These are phyloP conservation scores for Aspergillus saccharolyticus DNA, from an alignment of 495 filamentous ascomycete genomes.

Conservation along the genomic window DNA sequence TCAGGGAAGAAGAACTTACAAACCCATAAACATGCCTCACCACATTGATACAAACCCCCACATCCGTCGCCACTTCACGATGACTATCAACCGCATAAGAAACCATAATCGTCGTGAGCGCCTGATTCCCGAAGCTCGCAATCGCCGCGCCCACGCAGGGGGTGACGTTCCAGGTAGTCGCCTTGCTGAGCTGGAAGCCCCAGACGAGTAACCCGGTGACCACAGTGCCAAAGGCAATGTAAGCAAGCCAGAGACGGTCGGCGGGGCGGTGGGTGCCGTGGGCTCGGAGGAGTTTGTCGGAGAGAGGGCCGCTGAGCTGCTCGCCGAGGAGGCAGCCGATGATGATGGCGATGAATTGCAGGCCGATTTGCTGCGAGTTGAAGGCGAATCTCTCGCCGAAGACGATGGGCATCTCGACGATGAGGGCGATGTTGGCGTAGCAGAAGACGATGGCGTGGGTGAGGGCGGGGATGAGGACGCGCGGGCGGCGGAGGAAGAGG, in stretches of 20 bases:
- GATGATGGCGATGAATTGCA: slow-evolving; percentile 35
- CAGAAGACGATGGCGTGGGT: slow-evolving; percentile 30
- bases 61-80: slow-evolving; percentile 19
- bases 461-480: slow-evolving; percentile 23
- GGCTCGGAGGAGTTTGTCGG: slow-evolving; percentile 24
- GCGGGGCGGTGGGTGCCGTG: slow-evolving; percentile 18
- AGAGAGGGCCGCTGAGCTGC: slow-evolving; percentile 30
- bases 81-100: slow-evolving; percentile 31
- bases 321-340: slow-evolving; percentile 34
- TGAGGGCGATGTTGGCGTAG: slow-evolving; percentile 27
- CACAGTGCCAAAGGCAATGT: slow-evolving; percentile 26
- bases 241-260: slow-evolving; percentile 33
- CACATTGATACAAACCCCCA: slow-evolving; percentile 32
- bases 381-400: slow-evolving; percentile 31
- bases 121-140: slow-evolving; percentile 32
- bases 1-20: too few relatives aligned
- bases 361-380: slow-evolving; percentile 29
- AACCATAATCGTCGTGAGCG: slow-evolving; percentile 29
- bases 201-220: slow-evolving; percentile 26
- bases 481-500: slow-evolving; percentile 14
- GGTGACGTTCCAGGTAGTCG: slow-evolving; percentile 28
- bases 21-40: slow-evolving; percentile 33
- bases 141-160: slow-evolving; percentile 31
- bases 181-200: slow-evolving; percentile 28
- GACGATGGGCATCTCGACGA: slow-evolving; percentile 30